Conservation (phyloP, 352 stramenopile genomes). For the Phytophthora litchii region DNA sequence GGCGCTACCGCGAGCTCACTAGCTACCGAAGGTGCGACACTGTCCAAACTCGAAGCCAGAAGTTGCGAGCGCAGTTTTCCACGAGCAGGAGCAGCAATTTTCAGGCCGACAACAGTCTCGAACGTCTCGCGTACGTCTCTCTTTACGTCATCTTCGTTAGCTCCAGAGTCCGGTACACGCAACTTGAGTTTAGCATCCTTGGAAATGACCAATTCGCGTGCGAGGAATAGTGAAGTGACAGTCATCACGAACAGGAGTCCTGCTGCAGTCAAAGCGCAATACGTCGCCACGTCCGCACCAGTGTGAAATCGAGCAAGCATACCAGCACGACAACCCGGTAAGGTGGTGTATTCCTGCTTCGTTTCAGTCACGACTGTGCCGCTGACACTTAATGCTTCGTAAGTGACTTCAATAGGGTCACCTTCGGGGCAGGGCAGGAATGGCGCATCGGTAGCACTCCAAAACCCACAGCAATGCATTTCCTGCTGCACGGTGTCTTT, state of each 20-base stretch:
- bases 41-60: conserved; percentile 59
- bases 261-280: conserved; percentile 37
- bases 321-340: conserved; percentile 52
- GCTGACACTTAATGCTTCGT: conserved; percentile 66
- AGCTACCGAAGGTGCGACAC: conserved; percentile 52
- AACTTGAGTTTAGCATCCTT: conserved; percentile 77
- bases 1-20: conserved; percentile 45
- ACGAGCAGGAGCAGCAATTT: conserved; percentile 67
- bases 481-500: conserved; percentile 65
- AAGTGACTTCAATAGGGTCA: conserved; percentile 51
- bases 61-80: conserved; percentile 74
- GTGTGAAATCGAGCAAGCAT: conserved; percentile 67
- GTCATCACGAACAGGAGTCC: conserved; percentile 49
- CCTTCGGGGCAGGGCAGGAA: conserved; percentile 61
- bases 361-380: conserved; percentile 50
- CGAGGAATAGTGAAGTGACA: conserved; percentile 55
- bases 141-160: conserved; percentile 16
- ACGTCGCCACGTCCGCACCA: conserved; percentile 47
- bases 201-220: conserved; percentile 62
- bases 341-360: conserved; percentile 50
- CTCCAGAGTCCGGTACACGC: conserved; percentile 38
- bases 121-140: conserved; percentile 59
- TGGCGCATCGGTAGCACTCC: conserved; percentile 42
- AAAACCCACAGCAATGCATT: conserved; percentile 76
- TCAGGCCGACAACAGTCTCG: conserved; percentile 72